phyloP scores from a whole-genome alignment of 805 yeast species.

The Pichia heedii region DNA sequence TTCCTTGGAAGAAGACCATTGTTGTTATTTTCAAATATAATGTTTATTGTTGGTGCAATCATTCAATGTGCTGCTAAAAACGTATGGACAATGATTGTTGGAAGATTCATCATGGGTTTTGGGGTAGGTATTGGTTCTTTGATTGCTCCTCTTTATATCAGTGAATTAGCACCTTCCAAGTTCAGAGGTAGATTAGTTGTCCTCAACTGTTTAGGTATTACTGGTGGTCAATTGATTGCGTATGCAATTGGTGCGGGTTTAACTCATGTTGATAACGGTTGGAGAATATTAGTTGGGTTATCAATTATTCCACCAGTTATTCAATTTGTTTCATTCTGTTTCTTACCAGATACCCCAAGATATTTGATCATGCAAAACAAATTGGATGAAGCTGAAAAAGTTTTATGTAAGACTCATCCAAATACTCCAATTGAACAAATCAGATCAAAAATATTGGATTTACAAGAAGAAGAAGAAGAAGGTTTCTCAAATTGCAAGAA shows the following conservation, averaged over 20 bases:
- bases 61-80: slow-evolving; percentile 74
- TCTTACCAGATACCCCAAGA: slow-evolving; percentile 95
- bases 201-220: slow-evolving; percentile 78
- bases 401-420: slow-evolving; percentile 53
- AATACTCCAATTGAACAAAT: slow-evolving; percentile 58
- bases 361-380: slow-evolving; percentile 68
- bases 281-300: slow-evolving; percentile 89
- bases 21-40: slow-evolving; percentile 68
- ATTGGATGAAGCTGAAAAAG: slow-evolving; percentile 55
- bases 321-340: slow-evolving; percentile 69
- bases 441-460: slow-evolving; percentile 58
- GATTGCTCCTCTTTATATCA: slow-evolving; percentile 86
- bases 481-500: slow-evolving; percentile 22
- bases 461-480: slow-evolving; percentile 38
- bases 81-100: slow-evolving; percentile 87
- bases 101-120: slow-evolving; percentile 88
- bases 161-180: slow-evolving; percentile 86
- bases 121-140: slow-evolving; percentile 95
- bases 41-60: slow-evolving; percentile 78
- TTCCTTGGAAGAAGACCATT: slow-evolving; percentile 77
- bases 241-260: slow-evolving; percentile 91
- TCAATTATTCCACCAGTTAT: slow-evolving; percentile 79
- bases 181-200: slow-evolving; percentile 89
- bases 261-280: slow-evolving; percentile 64
- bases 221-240: slow-evolving; percentile 93